phyloP scores from a whole-genome alignment of 2,329 filamentous ascomycete species.

The Aureobasidium sp. region DNA sequence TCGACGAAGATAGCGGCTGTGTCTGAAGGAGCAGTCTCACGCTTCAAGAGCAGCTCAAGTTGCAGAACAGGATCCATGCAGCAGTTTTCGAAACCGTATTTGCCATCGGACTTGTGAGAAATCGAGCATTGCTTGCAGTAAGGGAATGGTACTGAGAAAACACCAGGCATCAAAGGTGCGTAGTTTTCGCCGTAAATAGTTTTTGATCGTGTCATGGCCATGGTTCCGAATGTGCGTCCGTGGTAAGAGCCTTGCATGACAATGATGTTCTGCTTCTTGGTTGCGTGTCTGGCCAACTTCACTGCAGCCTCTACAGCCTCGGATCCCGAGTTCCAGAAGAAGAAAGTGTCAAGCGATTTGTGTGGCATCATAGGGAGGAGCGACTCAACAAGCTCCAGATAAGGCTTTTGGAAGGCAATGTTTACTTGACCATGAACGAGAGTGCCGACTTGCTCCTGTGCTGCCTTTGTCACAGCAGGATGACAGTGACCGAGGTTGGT shows the following conservation, averaged over 20 bases:
- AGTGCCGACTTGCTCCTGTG: constrained; percentile 30
- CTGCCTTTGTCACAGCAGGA: constrained; percentile 30
- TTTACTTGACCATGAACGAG: constrained; percentile 36
- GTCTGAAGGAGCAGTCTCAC: constrained; percentile 29
- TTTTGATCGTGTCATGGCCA: constrained; percentile 32
- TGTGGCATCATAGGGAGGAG: constrained; percentile 32
- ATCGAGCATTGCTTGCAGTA: constrained; percentile 34
- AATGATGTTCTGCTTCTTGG: constrained; percentile 33
- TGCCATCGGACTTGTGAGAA: constrained; percentile 23
- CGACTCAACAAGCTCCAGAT: constrained; percentile 29
- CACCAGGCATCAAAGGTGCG: constrained; percentile 33
- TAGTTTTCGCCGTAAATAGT: constrained; percentile 30
- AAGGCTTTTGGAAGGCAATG: constrained; percentile 35
- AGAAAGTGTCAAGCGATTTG: constrained; percentile 32
- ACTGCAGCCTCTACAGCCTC: constrained; percentile 33
- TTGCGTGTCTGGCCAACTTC: constrained; percentile 32
- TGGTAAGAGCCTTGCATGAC: constrained; percentile 34
- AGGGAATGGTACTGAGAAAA: constrained; percentile 33
- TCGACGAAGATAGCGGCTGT: constrained; percentile 33
- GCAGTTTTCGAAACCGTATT: constrained; percentile 31
- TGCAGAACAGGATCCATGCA: constrained; percentile 33
- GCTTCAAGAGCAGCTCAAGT: constrained; percentile 31
- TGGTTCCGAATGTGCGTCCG: constrained; percentile 31
- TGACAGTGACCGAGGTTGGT: constrained; percentile 33
- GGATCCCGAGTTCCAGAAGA: constrained; percentile 34